Evolutionary conservation across 768 basidiomycete species (phyloP).

Genomic region (Rhodotorula kratochvilovae): DNA sequence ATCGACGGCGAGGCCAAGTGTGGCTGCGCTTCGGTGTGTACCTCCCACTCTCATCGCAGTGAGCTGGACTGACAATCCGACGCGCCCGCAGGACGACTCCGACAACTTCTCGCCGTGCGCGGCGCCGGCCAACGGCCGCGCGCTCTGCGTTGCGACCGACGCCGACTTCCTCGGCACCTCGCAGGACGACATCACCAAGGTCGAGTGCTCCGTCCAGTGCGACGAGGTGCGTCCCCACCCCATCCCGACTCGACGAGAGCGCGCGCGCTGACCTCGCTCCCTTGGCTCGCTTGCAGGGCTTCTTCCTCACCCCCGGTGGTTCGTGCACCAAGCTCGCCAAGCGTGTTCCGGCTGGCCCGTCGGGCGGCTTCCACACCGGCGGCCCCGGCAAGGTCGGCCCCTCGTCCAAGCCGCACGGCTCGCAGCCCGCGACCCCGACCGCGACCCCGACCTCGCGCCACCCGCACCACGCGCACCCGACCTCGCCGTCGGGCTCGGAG

Average conservation of each 20-base stretch:
- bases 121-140: constrained; percentile 28
- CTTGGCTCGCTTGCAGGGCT: constrained; percentile 11
- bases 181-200: constrained; percentile 3
- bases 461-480: constrained; percentile 1
- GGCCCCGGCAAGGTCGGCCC: no score
- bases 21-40: constrained; percentile 30
- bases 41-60: neutral
- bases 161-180: constrained; percentile 34
- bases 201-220: constrained; percentile 30
- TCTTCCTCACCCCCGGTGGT: constrained; percentile 30
- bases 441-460: neutral
- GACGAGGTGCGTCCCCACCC: constrained; percentile 23
- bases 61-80: neutral
- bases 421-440: neutral
- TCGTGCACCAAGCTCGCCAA: constrained; percentile 32
- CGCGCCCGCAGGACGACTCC: constrained; percentile 11
- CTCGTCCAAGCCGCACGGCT: neutral
- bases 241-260: neutral
- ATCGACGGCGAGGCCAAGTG: constrained; percentile 35
- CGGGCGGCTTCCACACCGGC: neutral
- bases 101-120: constrained; percentile 31
- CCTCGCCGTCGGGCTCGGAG: neutral
- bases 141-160: constrained; percentile 32
- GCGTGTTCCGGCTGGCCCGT: constrained; percentile 12
- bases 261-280: no score